Evolutionary conservation across 2,329 filamentous ascomycete genomes (phyloP).

Genomic region (Sporothrix variecibatus): DNA sequence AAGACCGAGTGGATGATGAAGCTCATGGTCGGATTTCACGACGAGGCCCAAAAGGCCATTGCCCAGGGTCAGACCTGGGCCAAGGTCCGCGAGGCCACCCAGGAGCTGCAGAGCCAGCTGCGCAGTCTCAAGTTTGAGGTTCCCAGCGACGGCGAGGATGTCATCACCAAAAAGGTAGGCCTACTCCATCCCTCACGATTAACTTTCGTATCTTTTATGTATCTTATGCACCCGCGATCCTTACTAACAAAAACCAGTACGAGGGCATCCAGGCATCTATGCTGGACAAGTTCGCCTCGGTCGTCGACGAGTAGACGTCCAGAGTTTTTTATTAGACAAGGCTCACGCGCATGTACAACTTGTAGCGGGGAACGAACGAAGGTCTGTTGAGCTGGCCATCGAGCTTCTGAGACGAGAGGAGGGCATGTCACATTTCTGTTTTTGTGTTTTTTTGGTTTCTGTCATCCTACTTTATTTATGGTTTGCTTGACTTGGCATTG

Average conservation of each 20-base stretch:
- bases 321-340: not conserved
- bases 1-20: conserved; percentile 99
- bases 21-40: conserved; percentile 96
- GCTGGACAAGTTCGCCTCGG: conserved; percentile 96
- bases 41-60: conserved; percentile 94
- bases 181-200: no score
- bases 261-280: conserved; percentile 88
- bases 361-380: not conserved
- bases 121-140: conserved; percentile 97
- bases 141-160: conserved; percentile 80
- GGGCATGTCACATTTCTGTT: not conserved
- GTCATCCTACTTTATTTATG: not conserved
- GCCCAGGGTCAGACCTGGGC: conserved; percentile 87
- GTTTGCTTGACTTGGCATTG: conserved; percentile 2
- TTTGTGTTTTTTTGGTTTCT: not conserved
- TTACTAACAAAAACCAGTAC: conserved; percentile 59
- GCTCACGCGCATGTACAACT: conserved; percentile 1
- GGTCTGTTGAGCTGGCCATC: not conserved
- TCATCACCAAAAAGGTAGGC: conserved; percentile 78
- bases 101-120: conserved; percentile 80
- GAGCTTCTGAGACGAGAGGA: not conserved
- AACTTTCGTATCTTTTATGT: no score
- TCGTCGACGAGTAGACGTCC: conserved; percentile 75
- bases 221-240: no score
- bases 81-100: conserved; percentile 89